Evolutionary conservation across 345 rosid genomes (phyloP).

Genomic region (Acer saccharum): DNA sequence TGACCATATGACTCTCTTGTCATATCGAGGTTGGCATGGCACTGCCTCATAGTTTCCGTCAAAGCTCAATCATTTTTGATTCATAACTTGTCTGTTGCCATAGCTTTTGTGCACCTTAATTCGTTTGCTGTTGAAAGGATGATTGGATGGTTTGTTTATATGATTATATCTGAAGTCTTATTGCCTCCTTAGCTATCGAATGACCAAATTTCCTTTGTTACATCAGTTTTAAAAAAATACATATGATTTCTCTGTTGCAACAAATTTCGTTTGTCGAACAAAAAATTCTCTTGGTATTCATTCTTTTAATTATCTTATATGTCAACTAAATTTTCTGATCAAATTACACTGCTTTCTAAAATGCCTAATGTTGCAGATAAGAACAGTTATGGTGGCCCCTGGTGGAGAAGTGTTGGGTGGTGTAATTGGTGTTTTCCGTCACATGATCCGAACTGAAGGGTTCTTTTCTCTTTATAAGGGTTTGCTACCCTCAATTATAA

Average conservation of each 20-base stretch:
- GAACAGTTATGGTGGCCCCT: slow-evolving; percentile 86
- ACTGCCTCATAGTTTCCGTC: not conserved
- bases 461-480: slow-evolving; percentile 93
- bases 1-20: not conserved
- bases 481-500: slow-evolving; percentile 66
- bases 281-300: too few relatives aligned
- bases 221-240: too few relatives aligned
- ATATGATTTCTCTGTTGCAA: too few relatives aligned
- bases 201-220: not conserved
- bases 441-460: slow-evolving; percentile 83
- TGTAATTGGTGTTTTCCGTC: slow-evolving; percentile 67
- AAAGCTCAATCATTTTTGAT: not conserved
- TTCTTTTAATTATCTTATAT: not conserved
- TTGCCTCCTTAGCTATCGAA: not conserved
- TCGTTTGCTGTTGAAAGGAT: not conserved
- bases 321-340: not conserved
- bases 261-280: not conserved
- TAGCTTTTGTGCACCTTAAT: not conserved
- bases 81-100: not conserved
- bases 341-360: not conserved
- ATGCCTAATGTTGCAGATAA: slow-evolving; percentile 45
- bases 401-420: slow-evolving; percentile 96
- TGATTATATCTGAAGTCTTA: not conserved
- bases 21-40: not conserved
- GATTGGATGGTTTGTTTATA: not conserved